phyloP scores from a whole-genome alignment of 192 early-diverging fungal genomes.

The Backusella westeae region DNA sequence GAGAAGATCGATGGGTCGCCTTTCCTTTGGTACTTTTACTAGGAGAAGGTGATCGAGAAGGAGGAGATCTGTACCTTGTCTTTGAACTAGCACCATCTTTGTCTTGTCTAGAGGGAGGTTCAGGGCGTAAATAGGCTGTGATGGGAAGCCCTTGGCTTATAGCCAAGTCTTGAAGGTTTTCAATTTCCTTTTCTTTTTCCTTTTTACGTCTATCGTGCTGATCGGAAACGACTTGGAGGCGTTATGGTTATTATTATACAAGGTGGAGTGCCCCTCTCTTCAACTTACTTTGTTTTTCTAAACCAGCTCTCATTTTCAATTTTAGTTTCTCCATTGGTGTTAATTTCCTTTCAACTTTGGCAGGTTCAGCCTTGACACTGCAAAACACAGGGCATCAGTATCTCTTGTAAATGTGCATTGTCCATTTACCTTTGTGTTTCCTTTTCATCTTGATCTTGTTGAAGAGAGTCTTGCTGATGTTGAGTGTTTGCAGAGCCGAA shows the following conservation, averaged over 20 bases:
- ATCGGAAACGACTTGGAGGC: slow-evolving; percentile 31
- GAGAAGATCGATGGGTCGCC: no score
- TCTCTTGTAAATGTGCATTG: background rate
- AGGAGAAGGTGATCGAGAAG: slow-evolving; percentile 21
- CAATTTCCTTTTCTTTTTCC: slow-evolving; percentile 33
- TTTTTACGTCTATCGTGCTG: slow-evolving; percentile 31
- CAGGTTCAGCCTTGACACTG: background rate
- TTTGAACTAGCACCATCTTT: background rate
- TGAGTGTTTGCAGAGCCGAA: slow-evolving; percentile 27
- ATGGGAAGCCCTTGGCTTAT: slow-evolving; percentile 2
- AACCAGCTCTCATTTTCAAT: slow-evolving; percentile 38
- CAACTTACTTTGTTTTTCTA: slow-evolving; percentile 41
- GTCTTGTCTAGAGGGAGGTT: background rate
- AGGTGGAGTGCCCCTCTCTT: background rate
- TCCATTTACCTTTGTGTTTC: background rate
- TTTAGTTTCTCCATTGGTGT: slow-evolving; percentile 45
- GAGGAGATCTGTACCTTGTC: slow-evolving; percentile 12
- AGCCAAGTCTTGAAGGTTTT: slow-evolving; percentile 20
- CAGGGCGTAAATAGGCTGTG: background rate
- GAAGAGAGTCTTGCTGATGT: background rate
- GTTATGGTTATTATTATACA: no score
- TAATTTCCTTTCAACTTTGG: slow-evolving; percentile 29
- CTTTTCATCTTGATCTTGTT: background rate
- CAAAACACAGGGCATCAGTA: background rate
- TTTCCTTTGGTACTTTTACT: background rate